A percentile compares a stretch with the other conserved stretches of the same genome.
phyloP scores from a whole-genome alignment of 2,329 filamentous ascomycete genomes.

The Acrodontium crateriforme region DNA sequence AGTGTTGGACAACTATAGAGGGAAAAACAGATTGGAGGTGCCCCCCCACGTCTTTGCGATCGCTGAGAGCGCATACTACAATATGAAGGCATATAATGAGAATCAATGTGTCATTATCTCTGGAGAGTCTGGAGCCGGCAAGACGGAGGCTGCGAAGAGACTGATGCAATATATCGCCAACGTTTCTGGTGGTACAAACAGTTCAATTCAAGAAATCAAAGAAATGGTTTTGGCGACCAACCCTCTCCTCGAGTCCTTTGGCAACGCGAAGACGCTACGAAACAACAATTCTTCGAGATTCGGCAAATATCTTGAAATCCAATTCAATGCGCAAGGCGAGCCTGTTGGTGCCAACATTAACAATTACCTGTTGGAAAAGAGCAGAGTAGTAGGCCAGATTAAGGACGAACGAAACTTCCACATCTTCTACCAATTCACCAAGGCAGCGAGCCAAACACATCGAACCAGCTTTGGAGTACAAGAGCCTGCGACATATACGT shows the following conservation, averaged over 20 bases:
- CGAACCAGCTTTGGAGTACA: constrained; percentile 82
- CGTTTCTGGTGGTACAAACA: constrained; percentile 72
- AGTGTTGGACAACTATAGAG: constrained; percentile 85
- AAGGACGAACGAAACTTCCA: constrained; percentile 94
- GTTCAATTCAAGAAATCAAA: constrained; percentile 90
- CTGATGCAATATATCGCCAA: constrained; percentile 99
- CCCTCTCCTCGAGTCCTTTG: constrained; percentile 90
- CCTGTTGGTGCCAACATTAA: constrained; percentile 95
- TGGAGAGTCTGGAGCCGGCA: constrained; percentile 92
- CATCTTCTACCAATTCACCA: constrained; percentile 98
- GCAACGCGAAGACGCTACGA: constrained; percentile 91
- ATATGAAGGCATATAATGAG: constrained; percentile 99
- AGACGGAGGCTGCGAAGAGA: constrained; percentile 95
- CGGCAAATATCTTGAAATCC: constrained; percentile 93
- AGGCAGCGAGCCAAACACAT: constrained; percentile 78
- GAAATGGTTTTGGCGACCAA: constrained; percentile 99
- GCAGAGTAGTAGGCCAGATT: constrained; percentile 89
- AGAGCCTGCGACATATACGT: constrained; percentile 80
- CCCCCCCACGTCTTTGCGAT: constrained; percentile 89
- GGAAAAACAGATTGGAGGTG: constrained; percentile 87
- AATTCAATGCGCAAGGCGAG: constrained; percentile 85
- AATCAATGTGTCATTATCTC: constrained; percentile 99
- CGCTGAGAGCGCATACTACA: constrained; percentile 92
- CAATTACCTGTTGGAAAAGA: constrained; percentile 94
- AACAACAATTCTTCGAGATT: constrained; percentile 99